phyloP scores from a whole-genome alignment of 2,329 filamentous ascomycete genomes.

The Apiospora pterosperma region DNA sequence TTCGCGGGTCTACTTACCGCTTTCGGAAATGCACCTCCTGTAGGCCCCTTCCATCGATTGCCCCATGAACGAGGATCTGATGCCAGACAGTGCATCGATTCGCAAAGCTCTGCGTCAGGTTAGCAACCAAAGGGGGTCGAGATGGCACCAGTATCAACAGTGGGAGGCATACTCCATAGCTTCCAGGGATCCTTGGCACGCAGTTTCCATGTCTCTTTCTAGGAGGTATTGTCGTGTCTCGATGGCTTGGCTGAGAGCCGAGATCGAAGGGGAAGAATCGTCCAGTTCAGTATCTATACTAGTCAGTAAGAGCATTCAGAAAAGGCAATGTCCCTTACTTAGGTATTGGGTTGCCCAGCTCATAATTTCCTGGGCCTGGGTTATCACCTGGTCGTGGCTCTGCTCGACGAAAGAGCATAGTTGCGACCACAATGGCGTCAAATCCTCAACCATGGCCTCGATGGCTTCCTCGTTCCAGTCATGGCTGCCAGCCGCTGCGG shows the following conservation, averaged over 20 bases:
- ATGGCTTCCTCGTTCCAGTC: conserved; percentile 46
- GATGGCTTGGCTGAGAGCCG: conserved; percentile 23
- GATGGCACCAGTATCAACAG: background rate
- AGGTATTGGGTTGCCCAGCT: background rate
- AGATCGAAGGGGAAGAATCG: background rate
- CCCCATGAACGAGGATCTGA: conserved; percentile 36
- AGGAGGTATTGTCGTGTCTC: conserved; percentile 23
- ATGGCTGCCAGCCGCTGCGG: conserved; percentile 17
- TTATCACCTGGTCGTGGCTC: background rate
- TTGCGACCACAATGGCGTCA: conserved; percentile 29
- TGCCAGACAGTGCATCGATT: conserved; percentile 30
- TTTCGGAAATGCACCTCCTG: conserved; percentile 22
- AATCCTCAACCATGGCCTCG: conserved; percentile 29
- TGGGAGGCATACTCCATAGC: background rate
- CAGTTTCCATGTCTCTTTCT: conserved; percentile 19
- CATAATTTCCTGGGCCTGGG: background rate
- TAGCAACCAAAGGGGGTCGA: too few species aligned
- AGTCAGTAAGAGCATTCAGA: background rate
- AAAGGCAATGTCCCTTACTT: background rate
- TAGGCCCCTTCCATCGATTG: conserved; percentile 34
- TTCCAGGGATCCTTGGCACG: conserved; percentile 19
- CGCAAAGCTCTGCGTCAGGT: conserved; percentile 24
- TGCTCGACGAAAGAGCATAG: conserved; percentile 14
- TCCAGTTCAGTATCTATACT: background rate
- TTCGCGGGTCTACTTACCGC: conserved; percentile 24